Evolutionary conservation across 2,329 filamentous ascomycete genomes (phyloP), one percentile per base, ranked within the genome.

Genomic region (Plectosphaerella cucumerina): DNA sequence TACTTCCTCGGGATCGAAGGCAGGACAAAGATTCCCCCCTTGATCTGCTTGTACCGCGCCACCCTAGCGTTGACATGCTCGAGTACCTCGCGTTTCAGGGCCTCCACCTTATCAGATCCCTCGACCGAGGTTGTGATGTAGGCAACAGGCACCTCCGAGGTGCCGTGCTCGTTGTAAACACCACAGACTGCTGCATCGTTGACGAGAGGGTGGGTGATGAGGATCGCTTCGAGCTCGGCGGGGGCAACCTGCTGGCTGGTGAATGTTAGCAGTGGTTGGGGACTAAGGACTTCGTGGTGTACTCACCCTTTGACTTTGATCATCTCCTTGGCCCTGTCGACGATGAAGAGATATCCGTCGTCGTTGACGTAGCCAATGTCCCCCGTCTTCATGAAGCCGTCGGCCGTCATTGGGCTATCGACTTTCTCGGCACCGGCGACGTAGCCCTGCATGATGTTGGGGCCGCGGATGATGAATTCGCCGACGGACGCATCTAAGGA

Each of bases 231-330:
- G 6, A 53, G 20, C 8, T 53, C 48, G 15, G 51, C 51, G 5
- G 51, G 51, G 4, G 51, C 51, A 12, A 50, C 51, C 35, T 53
- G 51, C 18, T 53, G 48, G 4, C 51, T 50, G 22, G 4, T 3
- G 5, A 15, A 37, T 12, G 14, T 37, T 17, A 37, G 17, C 35
- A 18, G 17, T 12, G 6, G 14, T 14, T n/a, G 31, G 8, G 31
- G 31, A n/a, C 6, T 17, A 20, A 3, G 18, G 11, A 14, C n/a
- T 14, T 22, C 17, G 8, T 44, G 3, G 20, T 12, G n/a, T n/a
- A 11, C 33, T 21, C 20, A 53, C 51, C 51, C 51, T 26, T 53
- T 53, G 15, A 53, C 51, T 18, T 53, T 53, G 44, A 53, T 53
- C 48, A 53, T 53, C 22, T 53, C 51, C 17, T 53, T 53, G 15